Evolutionary conservation across 169 alveolate species (phyloP).

Genomic region (Cryptosporidium ryanae): DNA sequence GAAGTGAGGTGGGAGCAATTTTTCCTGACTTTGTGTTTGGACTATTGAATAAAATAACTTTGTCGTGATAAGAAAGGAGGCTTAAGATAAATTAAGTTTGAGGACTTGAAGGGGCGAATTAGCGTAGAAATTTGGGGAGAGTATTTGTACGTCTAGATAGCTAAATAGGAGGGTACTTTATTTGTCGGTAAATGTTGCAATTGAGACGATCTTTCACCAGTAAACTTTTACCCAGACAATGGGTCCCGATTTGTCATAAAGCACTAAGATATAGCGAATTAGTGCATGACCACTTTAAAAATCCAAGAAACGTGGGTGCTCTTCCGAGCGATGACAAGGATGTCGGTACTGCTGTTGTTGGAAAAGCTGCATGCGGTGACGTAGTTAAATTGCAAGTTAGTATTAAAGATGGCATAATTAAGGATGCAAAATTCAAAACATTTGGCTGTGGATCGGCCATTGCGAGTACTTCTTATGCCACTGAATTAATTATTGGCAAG

Average conservation of each 20-base stretch:
- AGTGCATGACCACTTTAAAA: conserved; percentile 93
- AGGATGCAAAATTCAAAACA: conserved; percentile 96
- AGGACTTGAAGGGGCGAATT: no score
- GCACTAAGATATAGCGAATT: conserved; percentile 81
- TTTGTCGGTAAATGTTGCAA: not conserved
- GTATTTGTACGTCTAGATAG: no score
- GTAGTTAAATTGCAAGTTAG: conserved; percentile 96
- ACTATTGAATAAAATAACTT: no score
- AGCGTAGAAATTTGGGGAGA: no score
- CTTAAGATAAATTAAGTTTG: no score
- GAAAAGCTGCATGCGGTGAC: conserved; percentile 99
- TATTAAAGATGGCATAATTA: conserved; percentile 92
- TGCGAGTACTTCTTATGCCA: conserved; percentile 97
- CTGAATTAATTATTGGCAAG: conserved; percentile 96
- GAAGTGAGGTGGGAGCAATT: no score
- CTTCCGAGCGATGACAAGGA: conserved; percentile 79
- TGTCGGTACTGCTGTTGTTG: conserved; percentile 97
- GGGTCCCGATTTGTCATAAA: conserved; percentile 63
- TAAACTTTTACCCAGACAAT: conserved; percentile 1
- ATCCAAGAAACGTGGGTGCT: conserved; percentile 93
- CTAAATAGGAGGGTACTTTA: no score
- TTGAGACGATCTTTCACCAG: conserved; percentile 3
- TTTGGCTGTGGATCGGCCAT: conserved; percentile 99
- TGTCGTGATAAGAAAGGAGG: no score
- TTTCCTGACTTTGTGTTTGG: no score